Percentiles rank a stretch among this genome's conserved stretches.
These are phyloP conservation scores for Rhazya stricta DNA, from an alignment of 257 asterid species.

Conservation along the genomic window DNA sequence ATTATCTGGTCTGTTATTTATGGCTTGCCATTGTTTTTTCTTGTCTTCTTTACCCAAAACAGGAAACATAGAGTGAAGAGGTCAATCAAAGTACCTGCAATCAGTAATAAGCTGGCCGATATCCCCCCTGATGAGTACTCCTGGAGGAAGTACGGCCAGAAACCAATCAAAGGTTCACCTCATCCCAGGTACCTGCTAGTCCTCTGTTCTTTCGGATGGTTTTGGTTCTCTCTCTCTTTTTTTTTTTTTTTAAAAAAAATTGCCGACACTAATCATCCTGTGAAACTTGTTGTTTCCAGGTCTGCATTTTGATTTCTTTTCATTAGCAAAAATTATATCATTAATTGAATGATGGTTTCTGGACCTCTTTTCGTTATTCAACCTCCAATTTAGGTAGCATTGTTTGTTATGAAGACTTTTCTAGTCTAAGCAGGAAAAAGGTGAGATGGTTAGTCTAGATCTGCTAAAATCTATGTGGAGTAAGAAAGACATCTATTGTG, in stretches of 20 bases:
- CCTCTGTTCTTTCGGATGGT: background rate
- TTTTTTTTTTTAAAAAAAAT: too few relatives aligned
- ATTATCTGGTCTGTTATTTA: background rate
- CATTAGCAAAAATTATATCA: background rate
- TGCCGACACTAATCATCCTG: background rate
- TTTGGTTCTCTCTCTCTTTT: background rate
- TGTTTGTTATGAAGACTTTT: background rate
- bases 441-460: background rate
- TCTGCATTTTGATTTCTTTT: background rate
- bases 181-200: slow-evolving; percentile 26
- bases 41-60: background rate
- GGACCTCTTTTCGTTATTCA: background rate
- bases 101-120: slow-evolving; percentile 38
- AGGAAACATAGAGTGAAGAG: slow-evolving; percentile 34
- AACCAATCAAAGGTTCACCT: slow-evolving; percentile 42
- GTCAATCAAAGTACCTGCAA: slow-evolving; percentile 39
- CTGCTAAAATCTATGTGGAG: background rate
- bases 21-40: background rate
- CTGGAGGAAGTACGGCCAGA: slow-evolving; percentile 45
- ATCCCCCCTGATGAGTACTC: slow-evolving; percentile 43
- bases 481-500: background rate
- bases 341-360: background rate
- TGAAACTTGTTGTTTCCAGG: background rate
- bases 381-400: background rate
- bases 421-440: background rate